These are phyloP conservation scores for Collybia sp. DNA, from an alignment of 768 basidiomycete species.

Conservation along the genomic window DNA sequence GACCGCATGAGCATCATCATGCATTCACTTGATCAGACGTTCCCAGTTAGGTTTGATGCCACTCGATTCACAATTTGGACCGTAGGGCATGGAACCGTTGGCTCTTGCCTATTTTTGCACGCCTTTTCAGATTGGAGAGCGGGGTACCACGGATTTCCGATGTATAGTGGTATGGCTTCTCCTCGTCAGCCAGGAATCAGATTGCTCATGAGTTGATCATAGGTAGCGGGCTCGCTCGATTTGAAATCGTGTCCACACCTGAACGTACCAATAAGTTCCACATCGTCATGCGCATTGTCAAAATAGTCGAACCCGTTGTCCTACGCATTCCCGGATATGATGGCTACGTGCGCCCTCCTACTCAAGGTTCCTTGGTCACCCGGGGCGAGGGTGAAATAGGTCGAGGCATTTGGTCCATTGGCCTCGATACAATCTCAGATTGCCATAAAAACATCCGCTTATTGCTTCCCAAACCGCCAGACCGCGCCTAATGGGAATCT, in stretches of 20 bases:
- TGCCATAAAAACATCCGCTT: not conserved
- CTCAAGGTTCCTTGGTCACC: not conserved
- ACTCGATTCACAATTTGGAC: not conserved
- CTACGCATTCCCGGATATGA: conserved; percentile 9
- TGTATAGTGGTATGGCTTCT: not conserved
- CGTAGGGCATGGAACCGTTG: not conserved
- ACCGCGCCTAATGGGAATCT: not conserved
- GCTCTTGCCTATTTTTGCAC: conserved; percentile 5
- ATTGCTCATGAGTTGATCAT: not conserved
- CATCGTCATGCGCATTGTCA: conserved; percentile 23
- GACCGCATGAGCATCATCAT: not conserved
- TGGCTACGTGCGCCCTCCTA: conserved; percentile 1
- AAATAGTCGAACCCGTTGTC: conserved; percentile 8
- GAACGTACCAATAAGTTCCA: conserved; percentile 21
- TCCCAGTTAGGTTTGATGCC: conserved; percentile 7
- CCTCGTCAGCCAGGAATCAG: not conserved
- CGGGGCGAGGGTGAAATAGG: not conserved
- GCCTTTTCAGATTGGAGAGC: conserved; percentile 7
- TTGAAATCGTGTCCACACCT: conserved; percentile 10
- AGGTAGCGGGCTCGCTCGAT: conserved; percentile 9
- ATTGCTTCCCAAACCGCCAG: not conserved
- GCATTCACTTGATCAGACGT: conserved; percentile 5
- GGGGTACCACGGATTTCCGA: conserved; percentile 1
- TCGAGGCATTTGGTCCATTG: not conserved
- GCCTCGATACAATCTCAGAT: not conserved